Evolutionary conservation across 2,329 filamentous ascomycete species (phyloP), one percentile per base, ranked within the genome.

Genomic region (Pyricularia sp.): DNA sequence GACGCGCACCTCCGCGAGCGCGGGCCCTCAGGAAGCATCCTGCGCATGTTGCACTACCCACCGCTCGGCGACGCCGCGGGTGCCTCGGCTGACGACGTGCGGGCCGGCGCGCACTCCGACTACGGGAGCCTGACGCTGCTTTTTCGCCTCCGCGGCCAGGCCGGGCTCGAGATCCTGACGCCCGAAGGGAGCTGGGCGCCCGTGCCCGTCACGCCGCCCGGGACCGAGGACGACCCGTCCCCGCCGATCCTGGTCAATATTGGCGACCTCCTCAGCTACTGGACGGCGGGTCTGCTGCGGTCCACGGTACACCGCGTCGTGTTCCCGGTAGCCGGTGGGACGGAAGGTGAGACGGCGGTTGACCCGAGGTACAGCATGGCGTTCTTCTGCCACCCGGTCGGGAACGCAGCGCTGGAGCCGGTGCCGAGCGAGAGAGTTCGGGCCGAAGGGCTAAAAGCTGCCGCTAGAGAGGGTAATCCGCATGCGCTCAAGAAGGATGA

Each of bases 61-160:
- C 84, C 87, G 1, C 80, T 83, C 9, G 66, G 25, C 67, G 33
- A 80, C 68, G 23, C 23, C 50, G 17, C 50, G 6, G 74, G 77
- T 12, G 78, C 88, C 73, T 73, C 83, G 42, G 68, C 75, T 71
- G 75, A 81, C 68, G 92, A 94, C 75, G 87, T 97, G 70, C 90
- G 94, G 31, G 94, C 94, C 7, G 95, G 94, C 69, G 93, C 94
- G 0, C 94, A 98, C 78, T 94, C 91, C 4, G 94, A 97, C 81
- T 97, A 97, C 79, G 88, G 88, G 69, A 87, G 84, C 70, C 79
- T 90, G 69, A 90, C 88, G 1, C 81, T 90, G n/a, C 86, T 98
- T 12, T 98, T 99, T 82, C 93, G 95, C 73, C 86, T 94, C 1
- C 87, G 87, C 0, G 91, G 91, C 1, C 93, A 97, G 75, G 90